Percentiles rank a stretch among this genome's conserved stretches.
These are phyloP conservation scores for Phoma sp. DNA, from an alignment of 2,329 filamentous ascomycete species.

Conservation along the genomic window DNA sequence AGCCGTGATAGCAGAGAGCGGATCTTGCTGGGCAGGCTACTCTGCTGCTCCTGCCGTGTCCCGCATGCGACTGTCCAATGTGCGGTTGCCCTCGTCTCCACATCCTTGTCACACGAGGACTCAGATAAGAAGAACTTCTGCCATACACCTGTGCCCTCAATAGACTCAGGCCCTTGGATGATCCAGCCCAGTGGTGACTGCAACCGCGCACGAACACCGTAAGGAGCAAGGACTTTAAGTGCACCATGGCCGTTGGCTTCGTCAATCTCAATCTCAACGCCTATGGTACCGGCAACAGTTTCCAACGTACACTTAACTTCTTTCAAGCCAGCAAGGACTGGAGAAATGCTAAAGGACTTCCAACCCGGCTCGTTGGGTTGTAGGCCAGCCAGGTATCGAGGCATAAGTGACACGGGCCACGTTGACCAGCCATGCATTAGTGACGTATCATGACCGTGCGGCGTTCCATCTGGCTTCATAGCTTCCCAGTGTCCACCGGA, in stretches of 20 bases:
- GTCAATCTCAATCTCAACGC: slow-evolving; percentile 2
- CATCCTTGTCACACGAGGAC: not conserved
- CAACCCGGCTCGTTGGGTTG: slow-evolving; percentile 14
- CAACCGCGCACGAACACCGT: not conserved
- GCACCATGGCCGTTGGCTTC: not conserved
- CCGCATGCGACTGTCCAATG: not conserved
- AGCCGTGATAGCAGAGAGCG: not conserved
- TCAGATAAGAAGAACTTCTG: not conserved
- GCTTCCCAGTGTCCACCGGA: slow-evolving; percentile 19
- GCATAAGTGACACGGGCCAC: slow-evolving; percentile 20
- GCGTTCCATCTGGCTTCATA: slow-evolving; percentile 15
- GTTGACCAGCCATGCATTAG: slow-evolving; percentile 20
- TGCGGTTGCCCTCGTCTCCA: not conserved
- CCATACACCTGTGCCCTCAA: slow-evolving; percentile 13
- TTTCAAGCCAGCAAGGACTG: slow-evolving; percentile 9
- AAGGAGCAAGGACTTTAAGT: slow-evolving; percentile 5
- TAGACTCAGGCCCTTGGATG: not conserved
- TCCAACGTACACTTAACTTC: slow-evolving; percentile 4
- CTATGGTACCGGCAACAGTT: slow-evolving; percentile 6
- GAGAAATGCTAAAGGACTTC: slow-evolving; percentile 12
- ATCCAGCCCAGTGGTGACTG: slow-evolving; percentile 14
- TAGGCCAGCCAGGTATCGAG: slow-evolving; percentile 15
- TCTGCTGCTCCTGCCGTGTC: not conserved
- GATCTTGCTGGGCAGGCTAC: not conserved
- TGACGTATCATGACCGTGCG: slow-evolving; percentile 14